Evolutionary conservation across 768 basidiomycete species (phyloP).

Genomic region (Fistulinella prunicolor): DNA sequence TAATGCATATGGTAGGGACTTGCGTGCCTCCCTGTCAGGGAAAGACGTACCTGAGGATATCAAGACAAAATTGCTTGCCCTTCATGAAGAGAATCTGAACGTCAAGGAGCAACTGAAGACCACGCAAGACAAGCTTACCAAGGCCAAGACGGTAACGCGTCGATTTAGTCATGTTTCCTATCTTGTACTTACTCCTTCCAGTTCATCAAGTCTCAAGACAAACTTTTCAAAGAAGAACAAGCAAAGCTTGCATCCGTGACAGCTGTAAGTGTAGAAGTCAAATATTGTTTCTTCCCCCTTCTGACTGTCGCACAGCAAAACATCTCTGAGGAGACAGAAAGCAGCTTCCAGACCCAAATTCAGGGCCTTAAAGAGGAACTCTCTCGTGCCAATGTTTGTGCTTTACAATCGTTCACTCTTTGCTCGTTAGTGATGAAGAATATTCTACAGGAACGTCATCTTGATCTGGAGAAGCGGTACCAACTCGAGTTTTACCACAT

Average conservation of each 20-base stretch:
- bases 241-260: slow-evolving; percentile 49
- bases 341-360: slow-evolving; percentile 61
- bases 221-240: slow-evolving; percentile 79
- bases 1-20: slow-evolving; percentile 50
- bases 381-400: slow-evolving; percentile 49
- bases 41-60: slow-evolving; percentile 82
- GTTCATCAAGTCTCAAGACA: slow-evolving; percentile 94
- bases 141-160: slow-evolving; percentile 64
- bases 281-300: neutral
- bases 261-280: slow-evolving; percentile 42
- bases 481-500: slow-evolving; percentile 78
- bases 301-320: slow-evolving; percentile 33
- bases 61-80: slow-evolving; percentile 64
- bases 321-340: slow-evolving; percentile 71
- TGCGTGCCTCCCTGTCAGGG: slow-evolving; percentile 72
- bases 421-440: slow-evolving; percentile 1
- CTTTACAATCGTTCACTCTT: neutral
- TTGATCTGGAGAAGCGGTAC: slow-evolving; percentile 60
- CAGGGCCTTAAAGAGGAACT: slow-evolving; percentile 65
- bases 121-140: slow-evolving; percentile 69
- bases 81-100: slow-evolving; percentile 76
- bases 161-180: neutral
- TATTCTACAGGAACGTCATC: slow-evolving; percentile 41
- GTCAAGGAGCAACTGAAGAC: slow-evolving; percentile 72
- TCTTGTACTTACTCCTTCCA: slow-evolving; percentile 29